Percentiles rank a stretch among this genome's conserved stretches.
Conservation (phyloP, 768 basidiomycete genomes). For the Floccularia luteovirens region DNA sequence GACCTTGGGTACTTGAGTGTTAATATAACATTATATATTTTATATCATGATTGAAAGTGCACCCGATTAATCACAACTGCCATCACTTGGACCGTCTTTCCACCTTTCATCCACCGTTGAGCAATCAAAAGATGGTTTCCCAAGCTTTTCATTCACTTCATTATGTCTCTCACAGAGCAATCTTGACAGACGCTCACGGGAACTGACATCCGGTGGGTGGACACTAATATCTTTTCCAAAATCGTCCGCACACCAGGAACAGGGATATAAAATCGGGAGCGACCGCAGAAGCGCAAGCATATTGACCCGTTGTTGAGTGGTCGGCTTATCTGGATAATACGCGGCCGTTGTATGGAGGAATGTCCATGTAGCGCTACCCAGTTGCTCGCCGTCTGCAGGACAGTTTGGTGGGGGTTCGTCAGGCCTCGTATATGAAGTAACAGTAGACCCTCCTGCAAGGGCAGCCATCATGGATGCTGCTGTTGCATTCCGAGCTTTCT, state of each 20-base stretch:
- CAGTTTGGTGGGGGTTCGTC: conserved; percentile 55
- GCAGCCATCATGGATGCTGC: conserved; percentile 10
- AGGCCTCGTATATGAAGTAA: conserved; percentile 13
- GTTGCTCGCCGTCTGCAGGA: conserved; percentile 83
- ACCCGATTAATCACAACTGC: conserved; percentile 67
- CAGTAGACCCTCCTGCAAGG: conserved; percentile 16
- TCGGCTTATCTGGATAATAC: conserved; percentile 86
- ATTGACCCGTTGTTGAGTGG: conserved; percentile 65
- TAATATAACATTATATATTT: too few relatives aligned
- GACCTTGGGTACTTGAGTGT: too few relatives aligned
- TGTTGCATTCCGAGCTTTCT: neutral
- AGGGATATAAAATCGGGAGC: conserved; percentile 83
- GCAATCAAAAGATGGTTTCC: conserved; percentile 83
- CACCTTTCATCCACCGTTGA: conserved; percentile 78
- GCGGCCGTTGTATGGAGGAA: conserved; percentile 95
- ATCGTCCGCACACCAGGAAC: conserved; percentile 77
- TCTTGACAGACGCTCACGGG: conserved; percentile 55
- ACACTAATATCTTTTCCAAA: conserved; percentile 62
- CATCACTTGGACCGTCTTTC: conserved; percentile 86
- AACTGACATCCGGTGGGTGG: conserved; percentile 74
- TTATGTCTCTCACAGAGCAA: conserved; percentile 96
- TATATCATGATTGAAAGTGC: neutral
- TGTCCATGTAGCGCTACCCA: conserved; percentile 93
- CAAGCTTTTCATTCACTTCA: conserved; percentile 81
- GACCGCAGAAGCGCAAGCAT: conserved; percentile 80